Evolutionary conservation across 352 stramenopile genomes (phyloP).

Genomic region (Globisporangium canariense): DNA sequence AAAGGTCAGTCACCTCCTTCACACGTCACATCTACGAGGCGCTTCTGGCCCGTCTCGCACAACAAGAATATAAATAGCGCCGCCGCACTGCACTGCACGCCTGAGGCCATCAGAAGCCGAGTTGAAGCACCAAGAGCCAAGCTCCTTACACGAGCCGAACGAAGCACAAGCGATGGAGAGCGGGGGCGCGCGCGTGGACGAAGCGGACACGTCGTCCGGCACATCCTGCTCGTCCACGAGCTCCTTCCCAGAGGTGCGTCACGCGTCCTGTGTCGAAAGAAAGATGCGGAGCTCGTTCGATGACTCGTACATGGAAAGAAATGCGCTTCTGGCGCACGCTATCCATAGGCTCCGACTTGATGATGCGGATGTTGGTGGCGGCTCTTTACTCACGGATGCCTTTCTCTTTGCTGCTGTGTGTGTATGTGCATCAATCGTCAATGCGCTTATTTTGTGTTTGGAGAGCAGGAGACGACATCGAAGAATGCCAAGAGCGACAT

Average conservation of each 20-base stretch:
- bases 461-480: slow-evolving; percentile 4
- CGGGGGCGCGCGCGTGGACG: background rate
- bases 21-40: slow-evolving; percentile 3
- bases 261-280: background rate
- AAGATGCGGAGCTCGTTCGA: slow-evolving; percentile 3
- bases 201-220: background rate
- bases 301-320: slow-evolving; percentile 8
- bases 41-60: background rate
- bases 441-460: slow-evolving; percentile 9
- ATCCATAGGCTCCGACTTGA: background rate
- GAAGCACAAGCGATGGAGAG: background rate
- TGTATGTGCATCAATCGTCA: background rate
- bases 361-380: background rate
- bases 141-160: background rate
- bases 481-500: slow-evolving; percentile 9
- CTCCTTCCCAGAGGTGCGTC: slow-evolving; percentile 10
- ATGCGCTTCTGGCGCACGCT: background rate
- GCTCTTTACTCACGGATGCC: slow-evolving; percentile 6
- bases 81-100: background rate
- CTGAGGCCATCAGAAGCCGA: background rate
- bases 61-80: slow-evolving; percentile 12
- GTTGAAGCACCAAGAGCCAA: slow-evolving; percentile 1
- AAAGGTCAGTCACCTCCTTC: slow-evolving; percentile 1
- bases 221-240: slow-evolving; percentile 14
- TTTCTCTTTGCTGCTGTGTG: background rate